Evolutionary conservation across 129 eudicot genomes (phyloP).

Genomic region (Apium graveolens): DNA sequence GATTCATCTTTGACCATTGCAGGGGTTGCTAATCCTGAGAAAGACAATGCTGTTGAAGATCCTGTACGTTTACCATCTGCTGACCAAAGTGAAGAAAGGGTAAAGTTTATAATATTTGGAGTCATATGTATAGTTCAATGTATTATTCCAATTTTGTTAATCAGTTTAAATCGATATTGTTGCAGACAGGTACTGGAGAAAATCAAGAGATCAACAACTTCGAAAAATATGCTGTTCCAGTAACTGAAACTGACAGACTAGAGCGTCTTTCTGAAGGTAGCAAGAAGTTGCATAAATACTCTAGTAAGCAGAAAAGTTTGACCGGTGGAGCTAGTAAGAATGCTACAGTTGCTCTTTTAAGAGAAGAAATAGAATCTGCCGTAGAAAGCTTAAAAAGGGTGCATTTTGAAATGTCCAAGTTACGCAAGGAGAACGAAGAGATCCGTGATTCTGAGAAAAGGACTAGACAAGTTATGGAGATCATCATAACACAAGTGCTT

Average conservation of each 20-base stretch:
- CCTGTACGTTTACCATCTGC: background rate
- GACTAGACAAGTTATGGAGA: slow-evolving; percentile 30
- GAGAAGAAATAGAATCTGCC: slow-evolving; percentile 73
- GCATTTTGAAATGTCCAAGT: slow-evolving; percentile 51
- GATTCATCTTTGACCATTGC: slow-evolving; percentile 23
- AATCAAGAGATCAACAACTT: slow-evolving; percentile 16
- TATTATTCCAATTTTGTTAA: slow-evolving; percentile 9
- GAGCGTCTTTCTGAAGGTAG: background rate
- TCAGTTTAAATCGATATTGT: slow-evolving; percentile 14
- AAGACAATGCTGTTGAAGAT: slow-evolving; percentile 3
- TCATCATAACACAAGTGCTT: slow-evolving; percentile 33
- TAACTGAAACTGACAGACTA: background rate
- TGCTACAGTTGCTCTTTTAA: slow-evolving; percentile 48
- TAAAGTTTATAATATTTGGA: slow-evolving; percentile 15
- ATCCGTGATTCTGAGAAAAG: slow-evolving; percentile 38
- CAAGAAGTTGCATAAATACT: background rate
- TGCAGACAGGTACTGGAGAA: slow-evolving; percentile 49
- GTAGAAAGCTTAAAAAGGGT: slow-evolving; percentile 63
- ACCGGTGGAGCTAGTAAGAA: slow-evolving; percentile 23
- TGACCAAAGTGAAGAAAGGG: slow-evolving; percentile 25
- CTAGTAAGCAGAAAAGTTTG: slow-evolving; percentile 14
- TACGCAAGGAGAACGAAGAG: slow-evolving; percentile 45
- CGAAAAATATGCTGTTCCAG: slow-evolving; percentile 13
- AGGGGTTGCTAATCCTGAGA: slow-evolving; percentile 18
- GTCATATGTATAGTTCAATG: background rate